Base-by-base conservation (phyloP, 75 land plant genomes). In the Chamaecyparis obtusa region DNA sequence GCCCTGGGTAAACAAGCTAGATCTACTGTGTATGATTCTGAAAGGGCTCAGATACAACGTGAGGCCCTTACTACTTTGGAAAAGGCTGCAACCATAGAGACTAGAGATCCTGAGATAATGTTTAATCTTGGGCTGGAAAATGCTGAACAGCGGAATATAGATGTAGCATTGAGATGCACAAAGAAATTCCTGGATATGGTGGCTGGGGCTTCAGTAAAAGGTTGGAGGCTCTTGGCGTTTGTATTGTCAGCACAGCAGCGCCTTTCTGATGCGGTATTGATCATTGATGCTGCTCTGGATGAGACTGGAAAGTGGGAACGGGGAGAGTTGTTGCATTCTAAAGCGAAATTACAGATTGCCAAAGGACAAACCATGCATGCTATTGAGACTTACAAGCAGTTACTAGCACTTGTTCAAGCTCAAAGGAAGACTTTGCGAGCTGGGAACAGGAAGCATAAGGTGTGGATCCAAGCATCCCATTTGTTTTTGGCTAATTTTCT, bases 271-370 rank as follows among this genome's bases (percentile, higher is more conserved):
- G 97, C 97, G 48, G 95, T 95, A 82, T 54, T 89, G 37, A 85
- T 96, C 24, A 86, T 94, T 32, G 92, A 96, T 85, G 89, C 96
- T 91, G 95, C 96, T 46, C 86, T 95, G 55, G 94, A 94, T 69
- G 94, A 96, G 86, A 85, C 90, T 44, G 97, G 88, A 69, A 89
- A 86, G 43, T 67, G 82, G 82, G 94, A 94, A 64, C 93, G 90
- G 33, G 87, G 92, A 39, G 91, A 91, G 37, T 86, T 96, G 71
- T 85, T 96, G 48, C 87, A 91, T 79, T 87, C 91, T 51, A 96
- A 95, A 87, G 96, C 91, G 56, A 87, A 91, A 30, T 90, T 96
- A 44, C 94, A 94, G 64, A 74, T 93, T 84, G 91, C 94, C 77
- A 93, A 90, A 67, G 88, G 90, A 41, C 92, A 92, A 82, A 88